phyloP scores from a whole-genome alignment of 257 asterid genomes.

The Petunia axillaris region DNA sequence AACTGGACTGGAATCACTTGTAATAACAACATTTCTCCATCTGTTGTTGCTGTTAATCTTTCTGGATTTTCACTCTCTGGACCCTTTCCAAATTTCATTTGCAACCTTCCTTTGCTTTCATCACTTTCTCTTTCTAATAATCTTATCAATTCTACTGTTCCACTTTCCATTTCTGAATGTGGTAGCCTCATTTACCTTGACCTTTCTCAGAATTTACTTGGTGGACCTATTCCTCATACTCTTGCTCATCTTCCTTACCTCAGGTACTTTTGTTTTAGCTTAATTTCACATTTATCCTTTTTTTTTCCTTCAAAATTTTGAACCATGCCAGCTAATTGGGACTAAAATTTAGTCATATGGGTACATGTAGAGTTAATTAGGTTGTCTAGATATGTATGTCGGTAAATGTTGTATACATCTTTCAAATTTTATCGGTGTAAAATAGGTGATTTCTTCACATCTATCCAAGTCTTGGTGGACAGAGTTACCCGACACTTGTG shows the following conservation, averaged over 20 bases:
- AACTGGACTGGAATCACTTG: constrained; percentile 83
- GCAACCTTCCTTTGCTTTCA: constrained; percentile 59
- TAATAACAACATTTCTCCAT: constrained; percentile 27
- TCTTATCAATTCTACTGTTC: constrained; percentile 57
- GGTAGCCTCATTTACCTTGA: constrained; percentile 56
- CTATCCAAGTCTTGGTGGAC: no score
- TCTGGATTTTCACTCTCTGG: constrained; percentile 54
- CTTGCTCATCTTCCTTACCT: constrained; percentile 66
- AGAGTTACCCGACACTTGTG: no score
- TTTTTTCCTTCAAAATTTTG: not conserved
- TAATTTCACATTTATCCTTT: constrained; percentile 4
- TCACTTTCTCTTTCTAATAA: constrained; percentile 49
- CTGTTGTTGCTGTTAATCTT: constrained; percentile 56
- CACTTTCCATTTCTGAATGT: constrained; percentile 59
- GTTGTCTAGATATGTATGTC: no score
- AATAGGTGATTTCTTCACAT: no score
- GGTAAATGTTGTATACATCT: no score
- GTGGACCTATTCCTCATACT: constrained; percentile 62
- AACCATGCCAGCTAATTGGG: not conserved
- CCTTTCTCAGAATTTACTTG: constrained; percentile 61
- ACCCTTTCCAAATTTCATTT: constrained; percentile 57
- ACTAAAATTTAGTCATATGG: not conserved
- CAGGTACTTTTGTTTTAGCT: constrained; percentile 45
- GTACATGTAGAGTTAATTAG: no score
- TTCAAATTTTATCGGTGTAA: no score